Conservation (phyloP, 768 basidiomycete species). For the Phylloporus scabripes region DNA sequence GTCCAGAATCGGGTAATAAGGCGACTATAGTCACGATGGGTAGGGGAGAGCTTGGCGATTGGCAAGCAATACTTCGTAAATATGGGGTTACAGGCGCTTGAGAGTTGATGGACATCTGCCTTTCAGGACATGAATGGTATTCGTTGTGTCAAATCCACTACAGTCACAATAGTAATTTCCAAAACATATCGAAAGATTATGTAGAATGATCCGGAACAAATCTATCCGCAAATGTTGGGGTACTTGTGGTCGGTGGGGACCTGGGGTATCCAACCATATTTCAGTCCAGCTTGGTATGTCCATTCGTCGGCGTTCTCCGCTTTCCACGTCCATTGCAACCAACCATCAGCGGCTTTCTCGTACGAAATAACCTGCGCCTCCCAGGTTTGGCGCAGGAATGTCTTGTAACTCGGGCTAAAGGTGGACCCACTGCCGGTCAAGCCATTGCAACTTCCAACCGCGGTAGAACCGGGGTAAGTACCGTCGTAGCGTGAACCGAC, state of each 20-base stretch:
- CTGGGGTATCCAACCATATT: slow-evolving; percentile 80
- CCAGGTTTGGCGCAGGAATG: slow-evolving; percentile 75
- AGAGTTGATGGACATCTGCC: not conserved
- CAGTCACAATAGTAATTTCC: not conserved
- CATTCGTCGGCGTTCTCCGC: slow-evolving; percentile 81
- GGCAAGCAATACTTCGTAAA: slow-evolving; percentile 55
- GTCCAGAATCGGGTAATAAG: slow-evolving; percentile 52
- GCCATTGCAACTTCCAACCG: slow-evolving; percentile 68
- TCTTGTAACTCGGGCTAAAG: slow-evolving; percentile 76
- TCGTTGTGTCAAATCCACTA: not conserved
- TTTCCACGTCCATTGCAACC: slow-evolving; percentile 87
- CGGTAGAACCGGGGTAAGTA: slow-evolving; percentile 53
- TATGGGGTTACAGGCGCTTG: slow-evolving; percentile 53
- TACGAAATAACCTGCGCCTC: slow-evolving; percentile 77
- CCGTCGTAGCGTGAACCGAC: slow-evolving; percentile 62
- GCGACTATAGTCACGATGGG: slow-evolving; percentile 85
- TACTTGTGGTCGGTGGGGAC: slow-evolving; percentile 45
- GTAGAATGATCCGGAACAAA: not conserved
- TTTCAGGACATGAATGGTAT: not conserved
- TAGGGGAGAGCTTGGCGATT: slow-evolving; percentile 68
- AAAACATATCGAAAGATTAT: not conserved
- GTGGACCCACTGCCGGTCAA: slow-evolving; percentile 67
- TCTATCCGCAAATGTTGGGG: slow-evolving; percentile 55
- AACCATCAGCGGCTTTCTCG: slow-evolving; percentile 58
- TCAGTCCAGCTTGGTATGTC: slow-evolving; percentile 79